Conservation (phyloP, 768 basidiomycete genomes). For the Chalciporus chontae region DNA sequence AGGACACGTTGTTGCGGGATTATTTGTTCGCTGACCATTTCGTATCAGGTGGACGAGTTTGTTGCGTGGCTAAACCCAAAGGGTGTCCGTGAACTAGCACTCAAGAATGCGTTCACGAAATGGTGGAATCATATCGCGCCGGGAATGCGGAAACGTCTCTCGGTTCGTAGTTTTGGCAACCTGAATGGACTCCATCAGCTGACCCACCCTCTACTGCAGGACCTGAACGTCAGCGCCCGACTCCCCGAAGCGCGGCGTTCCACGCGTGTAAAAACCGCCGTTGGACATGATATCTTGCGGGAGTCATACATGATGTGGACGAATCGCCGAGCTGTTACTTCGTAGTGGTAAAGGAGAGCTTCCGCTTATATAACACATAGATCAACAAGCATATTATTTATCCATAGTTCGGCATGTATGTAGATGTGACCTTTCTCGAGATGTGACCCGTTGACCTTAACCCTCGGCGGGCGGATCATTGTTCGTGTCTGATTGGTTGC, state of each 20-base stretch:
- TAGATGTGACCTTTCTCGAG: conserved; percentile 4
- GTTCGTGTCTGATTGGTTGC: conserved; percentile 7
- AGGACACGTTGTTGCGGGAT: not conserved
- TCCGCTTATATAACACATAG: conserved; percentile 16
- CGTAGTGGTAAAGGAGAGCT: conserved; percentile 16
- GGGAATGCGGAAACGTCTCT: conserved; percentile 71
- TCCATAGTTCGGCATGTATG: conserved; percentile 11
- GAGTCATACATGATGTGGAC: conserved; percentile 90
- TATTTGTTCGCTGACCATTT: conserved; percentile 8
- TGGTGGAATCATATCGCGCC: conserved; percentile 82
- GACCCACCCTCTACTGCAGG: conserved; percentile 40
- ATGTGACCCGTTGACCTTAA: not conserved
- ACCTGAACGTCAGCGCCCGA: conserved; percentile 63
- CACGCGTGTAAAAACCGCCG: conserved; percentile 58
- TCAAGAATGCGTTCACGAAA: conserved; percentile 73
- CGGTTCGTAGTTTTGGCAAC: conserved; percentile 47
- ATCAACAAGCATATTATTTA: conserved; percentile 21
- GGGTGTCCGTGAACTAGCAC: conserved; percentile 81
- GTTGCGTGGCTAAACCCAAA: conserved; percentile 89
- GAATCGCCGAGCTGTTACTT: conserved; percentile 66
- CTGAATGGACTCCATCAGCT: conserved; percentile 1
- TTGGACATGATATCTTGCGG: conserved; percentile 60
- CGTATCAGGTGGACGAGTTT: conserved; percentile 70
- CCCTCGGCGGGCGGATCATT: conserved; percentile 13
- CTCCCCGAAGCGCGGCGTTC: conserved; percentile 80